Evolutionary conservation across 2,329 filamentous ascomycete species (phyloP), one percentile per base, ranked within the genome.

Genomic region (Rhynchosporium agropyri): DNA sequence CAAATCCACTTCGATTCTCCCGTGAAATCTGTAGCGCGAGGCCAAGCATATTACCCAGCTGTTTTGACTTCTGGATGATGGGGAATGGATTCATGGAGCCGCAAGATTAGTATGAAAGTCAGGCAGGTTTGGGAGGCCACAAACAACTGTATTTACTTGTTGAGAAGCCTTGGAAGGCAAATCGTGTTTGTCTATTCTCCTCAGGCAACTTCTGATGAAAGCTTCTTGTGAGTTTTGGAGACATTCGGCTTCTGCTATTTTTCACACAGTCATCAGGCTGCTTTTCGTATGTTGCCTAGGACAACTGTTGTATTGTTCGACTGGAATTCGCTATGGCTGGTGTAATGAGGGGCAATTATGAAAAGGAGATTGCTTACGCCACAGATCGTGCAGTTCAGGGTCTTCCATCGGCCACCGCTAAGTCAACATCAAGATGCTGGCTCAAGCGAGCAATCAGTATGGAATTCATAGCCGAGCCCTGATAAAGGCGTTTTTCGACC

Each of bases 111-210:
- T 38, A 29, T 20, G 49, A 9, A 48, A 51, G 29, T n/a, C 49
- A 20, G 49, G n/a, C 36, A 29, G 36, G 38, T 26, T 13, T 31
- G 38, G 28, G 28, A 20, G n/a, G 53, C 20, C 48, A 31, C 31
- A 31, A 36, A 29, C 40, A 12, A n/a, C n/a, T 20, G 15, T 20
- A 46, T 4, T 26, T 43, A 46, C 15, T 26, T 43, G 56, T 55
- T 33, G 51, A 42, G 38, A 54, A 53, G 36, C 42, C 45, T 61
- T 60, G 57, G 46, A 53, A 20, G 58, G 53, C 45, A 49, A 58
- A 53, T 38, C 49, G 43, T 28, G 5, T 60, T 28, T 56, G 20
- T 56, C 53, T 36, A 9, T 31, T 28, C 38, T 28, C 53, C 12
- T 28, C n/a, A 43, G 38, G 42, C 29, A 7, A 10, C 38, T 45